Evolutionary conservation across 768 basidiomycete species (phyloP).

Genomic region (Chalciporus pseudorubinellus): DNA sequence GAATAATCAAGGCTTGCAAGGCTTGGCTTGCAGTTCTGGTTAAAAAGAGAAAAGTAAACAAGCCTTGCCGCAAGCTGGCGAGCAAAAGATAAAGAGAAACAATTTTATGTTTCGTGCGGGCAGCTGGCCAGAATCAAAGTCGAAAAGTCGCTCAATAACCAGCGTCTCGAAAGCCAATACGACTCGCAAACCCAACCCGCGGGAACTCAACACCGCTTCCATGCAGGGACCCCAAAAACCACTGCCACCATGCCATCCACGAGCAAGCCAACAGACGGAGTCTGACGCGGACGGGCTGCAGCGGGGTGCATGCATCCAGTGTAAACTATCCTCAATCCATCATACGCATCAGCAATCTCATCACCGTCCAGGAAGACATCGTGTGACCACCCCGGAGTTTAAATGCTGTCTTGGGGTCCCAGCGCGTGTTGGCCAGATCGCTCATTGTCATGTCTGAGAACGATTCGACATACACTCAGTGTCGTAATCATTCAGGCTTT

Average conservation of each 20-base stretch:
- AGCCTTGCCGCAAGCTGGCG: slow-evolving; percentile 27
- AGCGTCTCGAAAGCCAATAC: slow-evolving; percentile 29
- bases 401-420: slow-evolving; percentile 31
- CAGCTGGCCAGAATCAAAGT: slow-evolving; percentile 29
- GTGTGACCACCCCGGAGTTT: slow-evolving; percentile 27
- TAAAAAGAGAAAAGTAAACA: slow-evolving; percentile 14
- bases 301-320: not conserved
- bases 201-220: slow-evolving; percentile 31
- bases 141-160: slow-evolving; percentile 30
- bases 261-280: not conserved
- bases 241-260: not conserved
- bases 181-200: slow-evolving; percentile 22
- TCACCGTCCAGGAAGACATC: slow-evolving; percentile 1
- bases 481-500: too few relatives aligned
- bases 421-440: slow-evolving; percentile 10
- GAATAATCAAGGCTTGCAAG: slow-evolving; percentile 21
- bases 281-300: too few relatives aligned
- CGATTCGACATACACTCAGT: too few relatives aligned
- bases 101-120: slow-evolving; percentile 29
- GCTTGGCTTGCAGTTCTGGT: slow-evolving; percentile 19
- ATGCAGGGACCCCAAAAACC: slow-evolving; percentile 23
- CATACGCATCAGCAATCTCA: too few relatives aligned
- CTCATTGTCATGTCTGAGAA: not conserved
- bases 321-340: not conserved
- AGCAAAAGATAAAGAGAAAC: slow-evolving; percentile 23